These are phyloP conservation scores for Dendrobium officinale DNA, from an alignment of 106 monocot genomes.

Conservation along the genomic window DNA sequence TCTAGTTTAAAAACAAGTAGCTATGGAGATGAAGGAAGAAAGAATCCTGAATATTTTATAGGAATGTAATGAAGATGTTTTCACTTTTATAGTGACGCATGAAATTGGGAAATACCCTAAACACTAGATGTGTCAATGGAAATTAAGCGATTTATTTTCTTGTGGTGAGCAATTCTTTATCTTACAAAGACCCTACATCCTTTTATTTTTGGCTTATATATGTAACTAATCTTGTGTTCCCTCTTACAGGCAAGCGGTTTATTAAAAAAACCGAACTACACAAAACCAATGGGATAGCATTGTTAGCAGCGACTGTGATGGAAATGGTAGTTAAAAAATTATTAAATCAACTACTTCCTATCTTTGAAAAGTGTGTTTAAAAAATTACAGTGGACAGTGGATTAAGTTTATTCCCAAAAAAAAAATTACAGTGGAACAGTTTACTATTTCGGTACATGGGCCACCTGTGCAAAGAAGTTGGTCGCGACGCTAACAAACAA, in stretches of 20 bases:
- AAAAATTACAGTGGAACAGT: too few species aligned
- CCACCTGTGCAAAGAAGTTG: too few species aligned
- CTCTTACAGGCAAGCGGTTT: slow-evolving; percentile 9
- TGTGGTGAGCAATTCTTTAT: not conserved
- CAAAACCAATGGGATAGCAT: slow-evolving; percentile 15
- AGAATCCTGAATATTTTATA: not conserved
- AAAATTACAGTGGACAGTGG: too few species aligned
- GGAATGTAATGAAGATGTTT: not conserved
- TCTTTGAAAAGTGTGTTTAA: too few species aligned
- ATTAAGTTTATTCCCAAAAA: too few species aligned
- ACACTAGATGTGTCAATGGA: not conserved
- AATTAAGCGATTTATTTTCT: not conserved
- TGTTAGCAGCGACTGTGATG: slow-evolving; percentile 18
- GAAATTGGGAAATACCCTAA: not conserved
- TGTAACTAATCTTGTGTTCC: not conserved
- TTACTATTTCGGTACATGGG: too few species aligned
- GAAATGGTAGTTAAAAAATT: slow-evolving; percentile 20
- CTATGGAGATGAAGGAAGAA: too few species aligned
- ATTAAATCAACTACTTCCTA: too few species aligned
- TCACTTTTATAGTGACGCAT: not conserved
- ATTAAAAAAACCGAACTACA: too few species aligned
- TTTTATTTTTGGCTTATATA: not conserved
- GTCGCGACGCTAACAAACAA: too few species aligned
- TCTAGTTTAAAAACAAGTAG: too few species aligned
- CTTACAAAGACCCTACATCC: not conserved